Evolutionary conservation across 805 yeast genomes (phyloP).

Genomic region (Starmerella potacharoeniae): DNA sequence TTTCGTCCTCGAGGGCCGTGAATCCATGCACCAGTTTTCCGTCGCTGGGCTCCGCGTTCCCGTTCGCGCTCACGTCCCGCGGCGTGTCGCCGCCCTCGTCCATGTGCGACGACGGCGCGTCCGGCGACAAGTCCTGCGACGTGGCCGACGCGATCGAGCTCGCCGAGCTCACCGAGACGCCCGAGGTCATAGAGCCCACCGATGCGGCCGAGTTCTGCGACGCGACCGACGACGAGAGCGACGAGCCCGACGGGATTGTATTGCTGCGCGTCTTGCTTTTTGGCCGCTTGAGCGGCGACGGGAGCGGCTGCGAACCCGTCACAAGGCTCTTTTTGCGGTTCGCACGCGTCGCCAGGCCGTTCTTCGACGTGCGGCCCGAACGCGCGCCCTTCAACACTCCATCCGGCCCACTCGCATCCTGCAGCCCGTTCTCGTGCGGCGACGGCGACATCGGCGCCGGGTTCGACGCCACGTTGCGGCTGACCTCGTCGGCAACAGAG

Average conservation of each 20-base stretch:
- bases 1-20: slow-evolving; percentile 28
- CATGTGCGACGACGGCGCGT: neutral
- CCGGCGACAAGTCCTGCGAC: neutral
- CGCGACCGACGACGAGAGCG: neutral
- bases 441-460: neutral
- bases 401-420: neutral
- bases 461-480: slow-evolving; percentile 26
- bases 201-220: neutral
- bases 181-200: neutral
- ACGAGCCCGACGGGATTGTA: neutral
- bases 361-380: neutral
- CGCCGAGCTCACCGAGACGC: neutral
- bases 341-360: neutral
- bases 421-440: neutral
- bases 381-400: neutral
- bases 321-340: neutral
- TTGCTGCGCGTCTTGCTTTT: neutral
- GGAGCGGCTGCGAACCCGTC: slow-evolving; percentile 18
- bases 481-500: slow-evolving; percentile 78
- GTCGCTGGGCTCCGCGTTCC: too few relatives aligned
- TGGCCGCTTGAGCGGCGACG: slow-evolving; percentile 15
- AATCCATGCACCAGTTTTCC: neutral
- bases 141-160: neutral
- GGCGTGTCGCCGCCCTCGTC: neutral
- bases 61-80: too few relatives aligned